Evolutionary conservation across 768 basidiomycete genomes (phyloP).

Genomic region (Trametes coccinea): DNA sequence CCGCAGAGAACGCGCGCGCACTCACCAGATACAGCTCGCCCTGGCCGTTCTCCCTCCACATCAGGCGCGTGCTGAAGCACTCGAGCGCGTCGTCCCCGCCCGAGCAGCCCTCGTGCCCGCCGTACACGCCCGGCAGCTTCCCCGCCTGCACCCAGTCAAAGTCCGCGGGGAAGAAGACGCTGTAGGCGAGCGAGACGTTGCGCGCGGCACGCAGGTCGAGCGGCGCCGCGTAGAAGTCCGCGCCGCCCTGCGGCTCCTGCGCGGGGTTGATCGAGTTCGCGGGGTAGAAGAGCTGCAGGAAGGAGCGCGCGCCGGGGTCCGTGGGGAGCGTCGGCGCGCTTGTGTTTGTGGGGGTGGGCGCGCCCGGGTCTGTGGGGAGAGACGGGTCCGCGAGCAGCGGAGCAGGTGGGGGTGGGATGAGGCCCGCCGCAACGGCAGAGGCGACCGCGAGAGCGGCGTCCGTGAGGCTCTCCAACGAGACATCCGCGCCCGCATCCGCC

Average conservation of each 20-base stretch:
- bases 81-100: conserved; percentile 69
- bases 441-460: conserved; percentile 18
- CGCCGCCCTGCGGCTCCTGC: conserved; percentile 63
- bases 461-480: neutral
- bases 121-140: conserved; percentile 82
- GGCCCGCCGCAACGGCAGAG: conserved; percentile 6
- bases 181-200: conserved; percentile 64
- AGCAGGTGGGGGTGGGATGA: conserved; percentile 17
- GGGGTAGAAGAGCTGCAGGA: conserved; percentile 69
- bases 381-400: conserved; percentile 1
- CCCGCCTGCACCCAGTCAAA: conserved; percentile 83
- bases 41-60: conserved; percentile 70
- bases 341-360: too few relatives aligned
- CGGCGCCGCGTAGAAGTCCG: conserved; percentile 64
- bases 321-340: neutral
- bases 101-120: conserved; percentile 66
- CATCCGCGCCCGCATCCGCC: too few relatives aligned
- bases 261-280: conserved; percentile 68
- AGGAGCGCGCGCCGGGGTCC: conserved; percentile 23
- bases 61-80: conserved; percentile 84
- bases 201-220: conserved; percentile 45
- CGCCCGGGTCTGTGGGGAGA: too few relatives aligned
- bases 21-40: conserved; percentile 79
- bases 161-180: conserved; percentile 71
- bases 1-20: neutral